These are phyloP conservation scores for Xerocomus spinulosus DNA, from an alignment of 768 basidiomycete species.

Conservation along the genomic window DNA sequence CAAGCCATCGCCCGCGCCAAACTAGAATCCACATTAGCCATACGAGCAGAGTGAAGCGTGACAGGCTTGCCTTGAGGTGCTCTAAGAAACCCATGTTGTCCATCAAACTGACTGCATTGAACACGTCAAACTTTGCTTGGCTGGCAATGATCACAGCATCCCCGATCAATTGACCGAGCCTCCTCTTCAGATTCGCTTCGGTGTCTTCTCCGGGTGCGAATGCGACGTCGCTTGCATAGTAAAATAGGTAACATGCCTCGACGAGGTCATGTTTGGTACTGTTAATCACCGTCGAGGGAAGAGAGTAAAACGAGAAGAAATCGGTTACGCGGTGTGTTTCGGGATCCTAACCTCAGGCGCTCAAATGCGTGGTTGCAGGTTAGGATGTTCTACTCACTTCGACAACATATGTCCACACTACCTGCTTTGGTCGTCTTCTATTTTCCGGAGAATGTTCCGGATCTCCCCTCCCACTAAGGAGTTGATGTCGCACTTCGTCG, in stretches of 20 bases:
- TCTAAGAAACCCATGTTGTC: slow-evolving; percentile 82
- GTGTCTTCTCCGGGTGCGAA: slow-evolving; percentile 59
- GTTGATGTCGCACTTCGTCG: slow-evolving; percentile 82
- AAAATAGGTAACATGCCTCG: slow-evolving; percentile 93
- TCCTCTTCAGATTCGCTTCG: slow-evolving; percentile 58
- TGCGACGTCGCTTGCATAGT: slow-evolving; percentile 83
- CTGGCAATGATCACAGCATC: slow-evolving; percentile 83
- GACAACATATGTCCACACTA: slow-evolving; percentile 94
- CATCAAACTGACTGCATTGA: slow-evolving; percentile 93
- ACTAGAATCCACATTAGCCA: slow-evolving; percentile 45
- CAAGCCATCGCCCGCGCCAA: slow-evolving; percentile 88
- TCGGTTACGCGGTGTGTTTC: slow-evolving; percentile 83
- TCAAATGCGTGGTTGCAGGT: slow-evolving; percentile 1
- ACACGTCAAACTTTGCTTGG: slow-evolving; percentile 87
- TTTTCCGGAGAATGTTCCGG: slow-evolving; percentile 35
- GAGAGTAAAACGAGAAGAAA: slow-evolving; percentile 94
- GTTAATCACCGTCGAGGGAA: slow-evolving; percentile 90
- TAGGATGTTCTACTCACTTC: slow-evolving; percentile 49
- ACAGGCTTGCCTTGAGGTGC: slow-evolving; percentile 67
- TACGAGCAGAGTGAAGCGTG: not conserved
- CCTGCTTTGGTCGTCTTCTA: slow-evolving; percentile 65
- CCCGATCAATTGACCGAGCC: slow-evolving; percentile 65
- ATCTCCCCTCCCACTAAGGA: slow-evolving; percentile 76
- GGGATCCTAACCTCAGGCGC: slow-evolving; percentile 55
- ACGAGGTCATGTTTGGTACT: slow-evolving; percentile 66